Conservation (phyloP, 2,329 filamentous ascomycete genomes). For the Fusarium humuli region DNA sequence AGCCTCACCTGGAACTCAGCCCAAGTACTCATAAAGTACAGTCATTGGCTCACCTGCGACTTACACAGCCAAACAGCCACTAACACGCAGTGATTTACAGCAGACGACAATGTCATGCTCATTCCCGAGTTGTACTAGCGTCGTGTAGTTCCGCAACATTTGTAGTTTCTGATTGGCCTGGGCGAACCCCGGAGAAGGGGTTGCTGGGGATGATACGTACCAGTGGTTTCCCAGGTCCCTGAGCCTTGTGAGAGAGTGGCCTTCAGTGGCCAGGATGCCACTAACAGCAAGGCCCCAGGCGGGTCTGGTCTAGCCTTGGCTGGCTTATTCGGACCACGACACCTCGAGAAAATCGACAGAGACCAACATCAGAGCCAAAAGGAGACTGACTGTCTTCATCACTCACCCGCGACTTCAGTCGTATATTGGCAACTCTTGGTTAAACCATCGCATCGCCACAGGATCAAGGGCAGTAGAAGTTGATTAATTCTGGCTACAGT, state of each 20-base stretch:
- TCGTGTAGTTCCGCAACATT: slow-evolving; percentile 9
- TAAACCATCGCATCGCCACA: slow-evolving; percentile 19
- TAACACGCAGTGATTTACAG: slow-evolving; percentile 40
- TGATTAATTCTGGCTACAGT: not conserved
- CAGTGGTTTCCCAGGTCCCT: slow-evolving; percentile 13
- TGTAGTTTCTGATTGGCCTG: slow-evolving; percentile 44
- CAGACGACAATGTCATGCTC: slow-evolving; percentile 41
- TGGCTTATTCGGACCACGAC: slow-evolving; percentile 57
- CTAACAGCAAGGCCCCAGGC: slow-evolving; percentile 39
- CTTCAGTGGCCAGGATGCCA: slow-evolving; percentile 38
- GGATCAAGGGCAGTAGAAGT: not conserved
- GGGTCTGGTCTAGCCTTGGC: slow-evolving; percentile 36
- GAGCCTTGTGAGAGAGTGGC: slow-evolving; percentile 30
- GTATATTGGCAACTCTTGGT: slow-evolving; percentile 31
- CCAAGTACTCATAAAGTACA: slow-evolving; percentile 33
- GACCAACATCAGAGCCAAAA: slow-evolving; percentile 51
- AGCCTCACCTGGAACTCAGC: slow-evolving; percentile 24
- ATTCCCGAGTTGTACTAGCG: slow-evolving; percentile 41
- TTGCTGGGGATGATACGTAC: slow-evolving; percentile 43
- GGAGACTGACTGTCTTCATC: slow-evolving; percentile 48
- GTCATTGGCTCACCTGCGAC: slow-evolving; percentile 22
- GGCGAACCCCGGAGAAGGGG: slow-evolving; percentile 50
- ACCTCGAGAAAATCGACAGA: slow-evolving; percentile 54
- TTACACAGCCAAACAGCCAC: slow-evolving; percentile 35
- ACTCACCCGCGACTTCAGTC: slow-evolving; percentile 40